Evolutionary conservation across 352 stramenopile genomes (phyloP).

Genomic region (Detonula confervacea): DNA sequence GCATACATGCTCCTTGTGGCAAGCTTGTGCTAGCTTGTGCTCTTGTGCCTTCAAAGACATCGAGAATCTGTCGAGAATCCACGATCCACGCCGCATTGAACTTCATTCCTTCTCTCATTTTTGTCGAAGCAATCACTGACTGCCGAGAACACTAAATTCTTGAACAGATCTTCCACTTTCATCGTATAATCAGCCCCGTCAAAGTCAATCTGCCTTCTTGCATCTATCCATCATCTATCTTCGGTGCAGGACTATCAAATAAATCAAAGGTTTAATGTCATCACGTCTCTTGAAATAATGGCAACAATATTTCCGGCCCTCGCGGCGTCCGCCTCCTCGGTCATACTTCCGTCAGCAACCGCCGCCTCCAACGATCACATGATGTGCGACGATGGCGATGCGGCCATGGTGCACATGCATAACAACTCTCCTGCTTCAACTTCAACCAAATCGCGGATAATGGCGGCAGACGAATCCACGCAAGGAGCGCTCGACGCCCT

Average conservation of each 20-base stretch:
- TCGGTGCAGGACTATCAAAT: not conserved
- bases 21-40: too few species aligned
- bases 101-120: not conserved
- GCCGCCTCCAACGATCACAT: not conserved
- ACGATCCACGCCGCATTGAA: too few species aligned
- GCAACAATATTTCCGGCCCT: not conserved
- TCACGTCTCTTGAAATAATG: too few species aligned
- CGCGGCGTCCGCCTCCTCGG: not conserved
- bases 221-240: too few species aligned
- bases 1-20: too few species aligned
- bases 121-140: not conserved
- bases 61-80: too few species aligned
- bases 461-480: constrained; percentile 10
- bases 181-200: too few species aligned
- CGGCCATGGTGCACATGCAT: not conserved
- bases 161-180: too few species aligned
- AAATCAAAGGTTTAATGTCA: too few species aligned
- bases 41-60: too few species aligned
- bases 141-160: not conserved
- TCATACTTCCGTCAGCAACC: not conserved
- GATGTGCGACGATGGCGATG: not conserved
- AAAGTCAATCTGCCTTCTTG: too few species aligned
- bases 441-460: not conserved
- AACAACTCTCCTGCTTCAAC: not conserved
- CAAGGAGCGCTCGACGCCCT: constrained; percentile 62